Percentiles rank a stretch among this genome's conserved stretches.
These are phyloP conservation scores for Plenodomus lindquistii DNA, from an alignment of 2,329 filamentous ascomycete species.

Conservation along the genomic window DNA sequence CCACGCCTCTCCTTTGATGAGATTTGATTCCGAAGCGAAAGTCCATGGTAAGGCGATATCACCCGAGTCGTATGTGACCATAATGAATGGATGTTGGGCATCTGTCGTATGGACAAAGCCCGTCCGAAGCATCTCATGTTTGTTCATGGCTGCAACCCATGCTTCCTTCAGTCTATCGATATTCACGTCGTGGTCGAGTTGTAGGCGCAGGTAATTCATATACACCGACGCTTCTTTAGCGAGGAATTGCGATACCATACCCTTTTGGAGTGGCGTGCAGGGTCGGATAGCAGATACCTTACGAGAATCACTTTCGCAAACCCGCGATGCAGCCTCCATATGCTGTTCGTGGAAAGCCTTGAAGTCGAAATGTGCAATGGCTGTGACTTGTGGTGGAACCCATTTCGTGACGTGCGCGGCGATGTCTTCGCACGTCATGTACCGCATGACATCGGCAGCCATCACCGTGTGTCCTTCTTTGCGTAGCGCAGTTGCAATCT, in stretches of 20 bases:
- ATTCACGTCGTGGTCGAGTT: conserved; percentile 50
- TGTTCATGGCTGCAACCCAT: conserved; percentile 60
- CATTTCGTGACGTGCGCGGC: conserved; percentile 24
- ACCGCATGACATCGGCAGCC: conserved; percentile 74
- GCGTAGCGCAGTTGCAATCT: conserved; percentile 72
- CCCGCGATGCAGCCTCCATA: conserved; percentile 36
- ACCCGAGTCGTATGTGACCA: conserved; percentile 64
- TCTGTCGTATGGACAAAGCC: conserved; percentile 70
- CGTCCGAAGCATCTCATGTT: conserved; percentile 74
- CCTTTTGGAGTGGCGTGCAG: conserved; percentile 78
- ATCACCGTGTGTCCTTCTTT: conserved; percentile 62
- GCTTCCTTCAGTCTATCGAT: conserved; percentile 55
- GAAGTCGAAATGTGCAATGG: conserved; percentile 50
- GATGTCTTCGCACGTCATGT: conserved; percentile 41
- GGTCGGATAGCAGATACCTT: conserved; percentile 66
- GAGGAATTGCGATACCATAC: conserved; percentile 76
- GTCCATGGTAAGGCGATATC: conserved; percentile 43
- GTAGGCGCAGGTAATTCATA: conserved; percentile 70
- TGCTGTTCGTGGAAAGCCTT: conserved; percentile 54
- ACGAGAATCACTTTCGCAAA: conserved; percentile 34
- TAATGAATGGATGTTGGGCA: conserved; percentile 67
- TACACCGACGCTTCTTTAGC: conserved; percentile 71
- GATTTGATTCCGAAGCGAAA: not conserved
- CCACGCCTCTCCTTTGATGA: conserved; percentile 23
- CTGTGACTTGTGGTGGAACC: not conserved